phyloP scores from a whole-genome alignment of 177 flowering plant species.

The Vitis hybrid region DNA sequence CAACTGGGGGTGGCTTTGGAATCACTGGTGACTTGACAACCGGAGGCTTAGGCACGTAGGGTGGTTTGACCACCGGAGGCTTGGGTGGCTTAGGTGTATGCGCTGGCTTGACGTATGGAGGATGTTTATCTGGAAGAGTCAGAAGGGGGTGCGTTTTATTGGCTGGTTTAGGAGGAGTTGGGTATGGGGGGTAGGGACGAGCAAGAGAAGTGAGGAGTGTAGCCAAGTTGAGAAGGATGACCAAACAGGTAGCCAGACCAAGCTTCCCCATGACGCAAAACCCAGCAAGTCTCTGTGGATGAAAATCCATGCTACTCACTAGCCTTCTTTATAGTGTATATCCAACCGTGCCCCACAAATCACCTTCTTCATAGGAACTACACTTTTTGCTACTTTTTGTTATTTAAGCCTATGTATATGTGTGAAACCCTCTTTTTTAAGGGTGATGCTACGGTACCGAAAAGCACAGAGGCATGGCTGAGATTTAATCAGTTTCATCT shows the following conservation, averaged over 20 bases:
- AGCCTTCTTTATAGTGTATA: not conserved
- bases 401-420: no score
- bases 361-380: no score
- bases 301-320: not conserved
- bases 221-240: constrained; percentile 33
- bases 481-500: no score
- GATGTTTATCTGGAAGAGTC: constrained; percentile 18
- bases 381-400: no score
- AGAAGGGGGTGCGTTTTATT: constrained; percentile 10
- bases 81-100: constrained; percentile 20
- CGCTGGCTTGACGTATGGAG: constrained; percentile 19
- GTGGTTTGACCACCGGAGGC: constrained; percentile 15
- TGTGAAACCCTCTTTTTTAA: no score
- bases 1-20: constrained; percentile 7
- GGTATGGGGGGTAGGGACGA: constrained; percentile 45
- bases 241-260: constrained; percentile 15
- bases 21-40: constrained; percentile 7
- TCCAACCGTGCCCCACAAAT: no score
- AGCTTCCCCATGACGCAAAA: constrained; percentile 16
- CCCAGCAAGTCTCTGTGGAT: not conserved
- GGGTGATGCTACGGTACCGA: no score
- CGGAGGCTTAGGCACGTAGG: constrained; percentile 14
- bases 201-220: constrained; percentile 33
- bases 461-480: no score
- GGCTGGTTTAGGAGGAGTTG: constrained; percentile 28